These are phyloP conservation scores for Suillus subluteus DNA, from an alignment of 768 basidiomycete species.

Conservation along the genomic window DNA sequence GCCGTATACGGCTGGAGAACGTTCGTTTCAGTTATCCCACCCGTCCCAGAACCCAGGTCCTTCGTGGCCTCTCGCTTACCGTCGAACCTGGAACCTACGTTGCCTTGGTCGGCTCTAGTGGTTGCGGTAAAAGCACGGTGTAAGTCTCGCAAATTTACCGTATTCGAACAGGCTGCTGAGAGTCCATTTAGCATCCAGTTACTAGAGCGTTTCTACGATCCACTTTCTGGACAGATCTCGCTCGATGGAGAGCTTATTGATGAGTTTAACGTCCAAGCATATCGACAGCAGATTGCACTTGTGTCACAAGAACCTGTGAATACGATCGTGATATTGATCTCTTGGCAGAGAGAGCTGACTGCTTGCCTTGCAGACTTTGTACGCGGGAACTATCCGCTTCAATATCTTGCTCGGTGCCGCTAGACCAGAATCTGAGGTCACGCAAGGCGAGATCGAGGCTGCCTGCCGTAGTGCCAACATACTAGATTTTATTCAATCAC, in stretches of 20 bases:
- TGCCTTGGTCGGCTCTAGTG: conserved; percentile 80
- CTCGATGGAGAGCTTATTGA: conserved; percentile 77
- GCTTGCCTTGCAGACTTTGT: conserved; percentile 54
- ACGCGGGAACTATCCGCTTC: conserved; percentile 87
- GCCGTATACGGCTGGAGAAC: conserved; percentile 76
- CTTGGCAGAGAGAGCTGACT: conserved; percentile 1
- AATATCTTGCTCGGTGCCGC: conserved; percentile 87
- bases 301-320: conserved; percentile 86
- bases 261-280: conserved; percentile 81
- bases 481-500: conserved; percentile 82
- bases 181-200: conserved; percentile 62
- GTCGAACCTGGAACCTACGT: conserved; percentile 80
- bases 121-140: conserved; percentile 83
- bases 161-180: conserved; percentile 1
- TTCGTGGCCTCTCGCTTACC: conserved; percentile 73
- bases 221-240: conserved; percentile 70
- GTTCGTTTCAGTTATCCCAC: conserved; percentile 92
- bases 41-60: conserved; percentile 80
- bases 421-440: conserved; percentile 76
- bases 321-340: conserved; percentile 17
- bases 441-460: conserved; percentile 83
- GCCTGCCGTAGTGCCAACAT: conserved; percentile 90
- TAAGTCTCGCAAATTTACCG: conserved; percentile 38
- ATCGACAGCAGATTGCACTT: conserved; percentile 84
- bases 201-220: conserved; percentile 85